Base-by-base conservation (phyloP, 176 grass and related monocot genomes). In the Cymbopogon citratus region DNA sequence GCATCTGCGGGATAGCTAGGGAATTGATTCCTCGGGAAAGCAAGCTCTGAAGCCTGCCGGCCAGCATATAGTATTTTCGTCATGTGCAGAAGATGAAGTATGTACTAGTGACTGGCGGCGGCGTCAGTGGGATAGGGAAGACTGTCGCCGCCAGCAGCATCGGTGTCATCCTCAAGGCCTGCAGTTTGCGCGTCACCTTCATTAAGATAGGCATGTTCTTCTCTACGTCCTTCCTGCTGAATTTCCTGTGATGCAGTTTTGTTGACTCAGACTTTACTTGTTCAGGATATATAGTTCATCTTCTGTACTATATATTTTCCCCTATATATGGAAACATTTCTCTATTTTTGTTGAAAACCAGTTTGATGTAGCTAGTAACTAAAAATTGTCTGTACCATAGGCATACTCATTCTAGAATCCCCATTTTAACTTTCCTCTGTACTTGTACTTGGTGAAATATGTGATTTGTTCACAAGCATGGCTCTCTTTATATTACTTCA, bases 61-160 rank as follows among this genome's bases (percentile, higher is more conserved):
- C 52, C 52, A n/a, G 52, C 52, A 9, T 44, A 7, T 52, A 54
- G 16, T 23, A 56, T 56, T 56, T 56, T n/a, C 19, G 18, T n/a
- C 18, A 4, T 56, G 52, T 56, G 52, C 2, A 56, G 52, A 56
- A 56, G 52, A 56, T 56, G 52, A 56, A 56, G 52, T 49, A 49
- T 49, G 52, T 56, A 23, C 7, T 56, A 56, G 52, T 56, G 52
- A 56, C 19, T 56, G 21, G 52, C 52, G 52, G 52, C 18, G 52
- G 6, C 52, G 52, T 56, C 79, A 79, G 81, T 46, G 74, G 81
- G 6, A 75, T 88, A 66, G 86, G 86, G 5, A 88, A 88, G 74
- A 81, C 81, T 39, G 75, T 80, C 40, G 79, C 87, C 33, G 87
- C 87, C n/a, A 84, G 81, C 75, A 89, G 81, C 44, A 79, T 88